Evolutionary conservation across 2,329 filamentous ascomycete species (phyloP).

Genomic region (Aspergillus oerlinghausenensis): DNA sequence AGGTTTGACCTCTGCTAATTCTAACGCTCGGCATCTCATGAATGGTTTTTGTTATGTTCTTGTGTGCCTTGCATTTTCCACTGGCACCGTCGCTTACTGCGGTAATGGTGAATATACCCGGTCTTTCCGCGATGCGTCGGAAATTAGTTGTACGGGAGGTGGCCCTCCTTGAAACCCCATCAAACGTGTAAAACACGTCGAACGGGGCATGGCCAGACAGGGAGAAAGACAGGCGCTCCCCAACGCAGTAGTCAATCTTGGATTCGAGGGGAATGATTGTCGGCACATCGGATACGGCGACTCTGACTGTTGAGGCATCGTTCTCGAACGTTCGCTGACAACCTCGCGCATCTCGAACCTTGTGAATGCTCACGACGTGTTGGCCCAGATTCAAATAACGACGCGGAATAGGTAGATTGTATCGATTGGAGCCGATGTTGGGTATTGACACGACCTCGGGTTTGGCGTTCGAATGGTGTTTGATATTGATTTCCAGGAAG

Average conservation of each 20-base stretch:
- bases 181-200: conserved; percentile 87
- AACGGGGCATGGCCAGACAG: conserved; percentile 89
- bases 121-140: conserved; percentile 85
- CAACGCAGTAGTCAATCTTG: conserved; percentile 85
- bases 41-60: conserved; percentile 75
- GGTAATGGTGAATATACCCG: conserved; percentile 83
- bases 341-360: conserved; percentile 79
- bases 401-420: conserved; percentile 79
- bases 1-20: conserved; percentile 77
- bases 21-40: conserved; percentile 89
- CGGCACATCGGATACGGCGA: conserved; percentile 89
- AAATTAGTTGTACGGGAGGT: conserved; percentile 70
- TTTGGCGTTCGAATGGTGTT: conserved; percentile 75
- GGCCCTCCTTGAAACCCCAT: conserved; percentile 71
- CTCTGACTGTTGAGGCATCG: conserved; percentile 72
- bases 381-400: conserved; percentile 81
- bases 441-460: conserved; percentile 78
- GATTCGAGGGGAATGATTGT: conserved; percentile 84
- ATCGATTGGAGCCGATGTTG: conserved; percentile 68
- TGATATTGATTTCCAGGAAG: conserved; percentile 85
- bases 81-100: conserved; percentile 82
- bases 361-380: conserved; percentile 82
- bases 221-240: conserved; percentile 88
- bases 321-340: conserved; percentile 75
- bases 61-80: conserved; percentile 71